Evolutionary conservation across 2,329 filamentous ascomycete species (phyloP).

Genomic region (Nannizziopsis arthrosporioides): DNA sequence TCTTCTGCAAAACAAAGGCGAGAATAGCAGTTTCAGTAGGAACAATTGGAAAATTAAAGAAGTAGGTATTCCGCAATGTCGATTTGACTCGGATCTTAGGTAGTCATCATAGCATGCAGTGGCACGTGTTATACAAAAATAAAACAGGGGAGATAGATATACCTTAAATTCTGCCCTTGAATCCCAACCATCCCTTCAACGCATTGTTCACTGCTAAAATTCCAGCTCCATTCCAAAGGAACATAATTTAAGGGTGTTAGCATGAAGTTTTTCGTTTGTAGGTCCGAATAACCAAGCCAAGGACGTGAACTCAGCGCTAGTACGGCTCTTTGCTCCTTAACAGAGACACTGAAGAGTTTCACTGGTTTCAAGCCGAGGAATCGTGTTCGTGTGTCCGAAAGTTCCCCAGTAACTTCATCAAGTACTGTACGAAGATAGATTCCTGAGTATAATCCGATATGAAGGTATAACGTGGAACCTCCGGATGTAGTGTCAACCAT

Average conservation of each 20-base stretch:
- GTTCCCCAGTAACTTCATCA: slow-evolving; percentile 87
- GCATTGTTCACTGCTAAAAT: slow-evolving; percentile 90
- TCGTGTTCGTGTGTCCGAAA: slow-evolving; percentile 87
- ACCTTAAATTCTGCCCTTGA: slow-evolving; percentile 78
- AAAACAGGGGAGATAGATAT: slow-evolving; percentile 29
- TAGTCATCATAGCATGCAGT: slow-evolving; percentile 49
- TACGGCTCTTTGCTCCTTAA: slow-evolving; percentile 72
- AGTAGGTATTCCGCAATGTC: slow-evolving; percentile 36
- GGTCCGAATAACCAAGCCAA: slow-evolving; percentile 92
- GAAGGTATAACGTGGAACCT: slow-evolving; percentile 78
- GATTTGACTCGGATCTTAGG: slow-evolving; percentile 31
- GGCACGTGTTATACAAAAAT: slow-evolving; percentile 7
- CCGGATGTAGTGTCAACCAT: slow-evolving; percentile 92
- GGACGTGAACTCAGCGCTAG: slow-evolving; percentile 82
- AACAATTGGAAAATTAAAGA: slow-evolving; percentile 69
- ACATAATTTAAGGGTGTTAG: slow-evolving; percentile 85
- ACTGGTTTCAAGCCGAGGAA: slow-evolving; percentile 88
- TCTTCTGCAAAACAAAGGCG: neutral
- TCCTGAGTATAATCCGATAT: slow-evolving; percentile 90
- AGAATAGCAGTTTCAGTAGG: slow-evolving; percentile 58
- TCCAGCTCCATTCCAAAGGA: slow-evolving; percentile 85
- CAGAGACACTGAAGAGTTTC: slow-evolving; percentile 79
- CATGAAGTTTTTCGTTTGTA: slow-evolving; percentile 75
- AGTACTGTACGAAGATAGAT: slow-evolving; percentile 92
- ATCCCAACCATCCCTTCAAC: slow-evolving; percentile 90